Conservation (phyloP, 345 rosid genomes). For the Eutrema heterophyllum region DNA sequence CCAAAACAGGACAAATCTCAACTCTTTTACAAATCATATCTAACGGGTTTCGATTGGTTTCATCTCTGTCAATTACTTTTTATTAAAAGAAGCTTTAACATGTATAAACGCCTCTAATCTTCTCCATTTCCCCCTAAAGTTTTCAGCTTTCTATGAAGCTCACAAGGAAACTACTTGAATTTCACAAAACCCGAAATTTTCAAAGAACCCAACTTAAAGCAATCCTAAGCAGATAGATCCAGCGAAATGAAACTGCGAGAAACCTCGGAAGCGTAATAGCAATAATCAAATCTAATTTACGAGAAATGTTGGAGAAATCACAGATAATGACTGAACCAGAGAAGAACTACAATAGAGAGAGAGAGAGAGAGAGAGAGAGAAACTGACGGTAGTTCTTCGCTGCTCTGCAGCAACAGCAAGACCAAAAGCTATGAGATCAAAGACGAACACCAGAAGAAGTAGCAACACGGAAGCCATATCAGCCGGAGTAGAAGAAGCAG, state of each 20-base stretch:
- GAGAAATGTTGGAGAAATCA: background rate
- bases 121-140: background rate
- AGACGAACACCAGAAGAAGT: conserved; percentile 54
- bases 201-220: background rate
- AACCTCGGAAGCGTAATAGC: background rate
- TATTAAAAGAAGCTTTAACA: background rate
- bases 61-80: too few relatives aligned
- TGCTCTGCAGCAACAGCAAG: conserved; percentile 98
- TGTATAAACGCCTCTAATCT: background rate
- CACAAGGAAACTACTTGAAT: background rate
- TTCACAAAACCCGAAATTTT: background rate
- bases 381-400: conserved; percentile 75
- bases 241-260: background rate
- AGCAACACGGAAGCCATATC: conserved; percentile 66
- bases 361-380: background rate
- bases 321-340: background rate
- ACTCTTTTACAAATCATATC: background rate
- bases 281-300: background rate
- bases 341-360: background rate
- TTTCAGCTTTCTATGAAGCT: conserved; percentile 1
- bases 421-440: conserved; percentile 82
- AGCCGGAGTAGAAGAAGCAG: background rate
- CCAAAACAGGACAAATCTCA: background rate
- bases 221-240: background rate
- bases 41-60: background rate